Base-by-base conservation (phyloP, 805 yeast genomes). In the Komagataella kurtzmanii region DNA sequence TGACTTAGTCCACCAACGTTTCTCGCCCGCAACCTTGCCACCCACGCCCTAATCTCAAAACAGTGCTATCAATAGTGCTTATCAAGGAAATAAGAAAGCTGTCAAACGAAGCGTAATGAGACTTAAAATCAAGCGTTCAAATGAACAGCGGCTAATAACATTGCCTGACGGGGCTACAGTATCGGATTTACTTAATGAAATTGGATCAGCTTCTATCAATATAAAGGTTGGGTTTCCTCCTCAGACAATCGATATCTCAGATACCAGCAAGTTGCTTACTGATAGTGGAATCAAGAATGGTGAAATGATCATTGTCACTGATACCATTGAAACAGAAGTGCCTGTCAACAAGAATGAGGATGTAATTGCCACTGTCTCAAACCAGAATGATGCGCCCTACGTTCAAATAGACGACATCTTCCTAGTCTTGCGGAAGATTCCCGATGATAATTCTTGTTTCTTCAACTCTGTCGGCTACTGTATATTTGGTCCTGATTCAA, bases 371-470 rank as follows among this genome's bases (percentile, higher is more conserved):
- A 18, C 46, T 44, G 50, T 51, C 52, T 8, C 3, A 24, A 24
- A 10, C 43, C 19, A 8, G 24, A 46, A 45, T 46, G 49, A 46
- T 21, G 45, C 18, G 40, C 24, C 24, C 7, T 24, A 44, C 18
- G 18, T 36, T 46, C 36, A 14, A 49, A 17, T 53, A 53, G 49
- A 48, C 36, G 40, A 56, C 54, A 64, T 68, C 5, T 66, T 65
- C 50, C 58, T 81, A 17, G 70, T 74, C 7, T 66, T 83, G 6
- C 73, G 86, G 24, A 74, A 76, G 49, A 78, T 84, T 52, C 83
- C 86, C 0, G 89, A 85, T 60, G 91, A 85, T 63, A 85, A 85
- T 61, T 83, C 91, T 7, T 85, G 95, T 60, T 65, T 85, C 51
- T 85, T 85, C 66, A 79, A 84, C 57, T 73, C 90, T 0, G 70